Conservation (phyloP, 768 basidiomycete species). For the Candolleomyces eurysporus region DNA sequence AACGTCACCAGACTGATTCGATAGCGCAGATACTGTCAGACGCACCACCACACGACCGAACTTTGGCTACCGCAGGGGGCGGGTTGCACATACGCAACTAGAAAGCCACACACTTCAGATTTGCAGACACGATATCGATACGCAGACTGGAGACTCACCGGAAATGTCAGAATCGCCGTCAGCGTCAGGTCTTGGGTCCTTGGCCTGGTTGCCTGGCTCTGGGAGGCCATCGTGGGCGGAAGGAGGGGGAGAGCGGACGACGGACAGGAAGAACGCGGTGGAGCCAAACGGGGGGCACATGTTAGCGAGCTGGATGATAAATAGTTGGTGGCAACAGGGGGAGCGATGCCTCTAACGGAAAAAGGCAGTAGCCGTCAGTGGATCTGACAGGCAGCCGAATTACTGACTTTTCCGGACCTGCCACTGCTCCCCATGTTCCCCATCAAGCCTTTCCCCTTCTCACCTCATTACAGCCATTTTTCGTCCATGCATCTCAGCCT, state of each 20-base stretch:
- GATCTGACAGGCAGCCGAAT: neutral
- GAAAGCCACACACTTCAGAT: neutral
- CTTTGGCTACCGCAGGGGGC: constrained; percentile 65
- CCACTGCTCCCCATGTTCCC: neutral
- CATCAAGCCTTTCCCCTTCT: neutral
- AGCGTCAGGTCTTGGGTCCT: constrained; percentile 23
- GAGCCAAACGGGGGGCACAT: neutral
- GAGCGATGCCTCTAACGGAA: neutral
- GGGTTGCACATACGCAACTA: constrained; percentile 64
- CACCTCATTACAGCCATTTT: neutral
- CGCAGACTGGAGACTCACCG: constrained; percentile 24
- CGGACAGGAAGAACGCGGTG: neutral
- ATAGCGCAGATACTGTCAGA: constrained; percentile 3
- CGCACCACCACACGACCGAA: constrained; percentile 60
- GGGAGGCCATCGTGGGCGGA: neutral
- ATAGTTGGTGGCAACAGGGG: neutral
- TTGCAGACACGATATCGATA: constrained; percentile 1
- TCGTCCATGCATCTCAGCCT: neutral
- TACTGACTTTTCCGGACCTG: no score
- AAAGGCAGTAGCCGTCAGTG: neutral
- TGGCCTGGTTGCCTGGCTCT: constrained; percentile 19
- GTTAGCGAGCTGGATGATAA: neutral
- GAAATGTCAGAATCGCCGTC: constrained; percentile 34
- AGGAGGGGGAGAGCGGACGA: neutral
- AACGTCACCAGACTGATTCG: neutral